Base-by-base conservation (phyloP, 176 grass and related monocot genomes). In the Musa beccarii region DNA sequence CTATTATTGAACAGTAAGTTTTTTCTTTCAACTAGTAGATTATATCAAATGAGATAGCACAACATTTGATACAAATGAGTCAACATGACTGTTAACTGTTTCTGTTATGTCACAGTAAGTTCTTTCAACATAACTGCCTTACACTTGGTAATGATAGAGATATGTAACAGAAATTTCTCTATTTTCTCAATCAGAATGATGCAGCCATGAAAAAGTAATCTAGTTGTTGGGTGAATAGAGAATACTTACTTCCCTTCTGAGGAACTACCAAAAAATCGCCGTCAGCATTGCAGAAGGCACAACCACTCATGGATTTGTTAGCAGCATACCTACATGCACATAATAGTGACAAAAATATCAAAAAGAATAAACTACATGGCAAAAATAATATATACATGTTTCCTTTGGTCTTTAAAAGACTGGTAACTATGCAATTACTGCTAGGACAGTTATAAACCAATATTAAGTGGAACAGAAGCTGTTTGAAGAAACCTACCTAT, bases 221-320 rank as follows among this genome's bases (percentile, higher is more conserved):
- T 52, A 51, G 17, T 70, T 19, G 13, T 20, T n/a, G 2, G 21
- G 20, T 34, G 14, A 53, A 28, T 9, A 34, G 52, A 65, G 1
- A 29, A 22, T 53, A 64, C 85, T 78, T 87, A 91, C 94, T 93
- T 85, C 90, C 94, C 80, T 85, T 79, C 26, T 93, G 94, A 8
- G 94, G 88, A 54, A 97, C 86, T 56, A 91, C 74, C 77, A 97
- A 86, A 83, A 97, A 97, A 85, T 97, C 94, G 54, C 94, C 90
- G 56, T 97, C 94, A 0, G 88, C 94, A 56, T 97, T 97, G 82
- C 94, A 97, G 5, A 97, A 89, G 81, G 94, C 88, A 55, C 84
- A 90, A 15, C 88, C 84, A 19, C 93, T 84, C 94, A 91, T 97
- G 49, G 94, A 89, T 62, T 86, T 97, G 84, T 91, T 97, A 59